Base-by-base conservation (phyloP, 2,329 filamentous ascomycete species). In the Colletotrichum sp. region DNA sequence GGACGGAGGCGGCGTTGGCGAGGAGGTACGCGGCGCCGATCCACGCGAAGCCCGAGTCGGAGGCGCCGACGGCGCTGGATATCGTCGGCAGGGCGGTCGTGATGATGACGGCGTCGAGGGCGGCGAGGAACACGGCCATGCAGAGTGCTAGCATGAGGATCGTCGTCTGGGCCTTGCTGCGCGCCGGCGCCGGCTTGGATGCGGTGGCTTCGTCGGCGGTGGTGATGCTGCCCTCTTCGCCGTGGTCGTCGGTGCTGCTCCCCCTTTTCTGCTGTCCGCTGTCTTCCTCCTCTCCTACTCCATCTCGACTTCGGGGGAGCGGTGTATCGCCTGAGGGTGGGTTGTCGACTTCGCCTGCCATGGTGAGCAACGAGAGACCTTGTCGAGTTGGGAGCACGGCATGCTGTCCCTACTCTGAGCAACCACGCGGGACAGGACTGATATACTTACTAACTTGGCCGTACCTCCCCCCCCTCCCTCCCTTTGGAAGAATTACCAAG, bases 11-110 rank as follows among this genome's bases (percentile, higher is more conserved):
- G 2, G 93, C 92, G 81, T 92, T 93, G 71, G 92, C 93, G 13
- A 96, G 90, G 8, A 95, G 87, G 80, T 94, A 96, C 4, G 94
- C 92, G 49, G 90, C 92, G 16, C 94, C 94, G 77, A 96, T 93
- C 95, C 94, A 96, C 68, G 93, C 90, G 84, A 96, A 96, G 28
- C 94, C 94, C 18, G 90, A 87, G 5, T 91, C 91, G 8, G 93
- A 94, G 62, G 90, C 81, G 60, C 92, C 81, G 76, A 96, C 90
- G 76, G 94, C 88, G 39, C 85, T 84, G 7, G 91, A 88, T 77
- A 95, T 94, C 16, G 91, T 92, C 0, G 93, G 93, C 7, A 94
- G 87, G 8, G 93, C 92, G 0, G 93, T 94, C 13, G 93, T 89
- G 79, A 95, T 87, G 81, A 94, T 93, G 34, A 92, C 93, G 68